Base-by-base conservation (phyloP, 1,284 basidiomycete genomes). In the Ceratobasidium sp. region DNA sequence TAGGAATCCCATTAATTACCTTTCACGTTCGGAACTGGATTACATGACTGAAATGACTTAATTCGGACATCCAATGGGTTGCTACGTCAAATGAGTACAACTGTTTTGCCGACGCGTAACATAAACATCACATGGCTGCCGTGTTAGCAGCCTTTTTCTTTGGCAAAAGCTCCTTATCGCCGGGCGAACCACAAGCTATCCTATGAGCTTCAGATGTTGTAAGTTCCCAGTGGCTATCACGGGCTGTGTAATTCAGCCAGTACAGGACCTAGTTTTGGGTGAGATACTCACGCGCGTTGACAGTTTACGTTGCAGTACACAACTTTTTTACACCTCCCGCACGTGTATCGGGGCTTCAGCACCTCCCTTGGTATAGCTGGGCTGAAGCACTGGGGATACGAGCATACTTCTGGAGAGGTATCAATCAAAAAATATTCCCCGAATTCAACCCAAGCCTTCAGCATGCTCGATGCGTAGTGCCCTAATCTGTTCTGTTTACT, bases 281-380 rank as follows among this genome's bases (percentile, higher is more conserved):
- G n/a, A 64, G 10, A 44, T 5, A 64, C 61, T 64, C 40, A 64
- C 61, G 61, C 38, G 38, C 20, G 61, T 44, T 64, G 61, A 44
- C 61, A 64, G 28, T 10, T 42, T 12, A 17, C 9, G n/a, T 44
- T 12, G 20, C 61, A 64, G 33, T 64, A 64, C 15, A 17, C 33
- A 44, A n/a, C 61, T 13, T 3, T 20, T 5, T 23, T 46, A 64
- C 61, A 64, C 23, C 61, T 64, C n/a, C 40, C 61, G 20, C 61
- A 64, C n/a, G 40, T 44, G 28, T 64, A 26, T n/a, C 61, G 33
- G 42, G 6, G 20, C n/a, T 46, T 33, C 10, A 44, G 15, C 20
- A n/a, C 20, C n/a, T 46, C 13, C 13, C n/a, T 26, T 3, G 2
- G 23, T 2, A 6, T 26, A 2, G 7, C n/a, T 38, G 12, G n/a